phyloP scores from a whole-genome alignment of 495 filamentous ascomycete species.

The Penicillium pancosmium region DNA sequence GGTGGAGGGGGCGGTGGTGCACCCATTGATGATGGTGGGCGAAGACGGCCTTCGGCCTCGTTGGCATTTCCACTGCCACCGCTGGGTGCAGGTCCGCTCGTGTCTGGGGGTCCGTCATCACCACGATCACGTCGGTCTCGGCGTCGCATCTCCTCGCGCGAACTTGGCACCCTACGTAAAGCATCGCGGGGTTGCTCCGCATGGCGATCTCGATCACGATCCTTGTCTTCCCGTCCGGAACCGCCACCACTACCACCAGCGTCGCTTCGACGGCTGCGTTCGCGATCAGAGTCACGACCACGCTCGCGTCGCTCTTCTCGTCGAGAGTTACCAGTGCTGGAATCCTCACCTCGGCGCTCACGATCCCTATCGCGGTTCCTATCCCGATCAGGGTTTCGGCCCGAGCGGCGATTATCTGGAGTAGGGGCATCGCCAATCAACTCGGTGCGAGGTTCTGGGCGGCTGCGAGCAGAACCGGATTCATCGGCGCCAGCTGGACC shows the following conservation, averaged over 20 bases:
- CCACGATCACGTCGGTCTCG: constrained; percentile 45
- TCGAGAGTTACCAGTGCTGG: constrained; percentile 29
- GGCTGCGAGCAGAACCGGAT: constrained; percentile 22
- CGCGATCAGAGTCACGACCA: constrained; percentile 39
- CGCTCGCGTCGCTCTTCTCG: constrained; percentile 43
- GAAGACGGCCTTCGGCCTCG: constrained; percentile 45
- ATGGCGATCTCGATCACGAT: constrained; percentile 9
- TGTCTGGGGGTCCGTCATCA: constrained; percentile 20
- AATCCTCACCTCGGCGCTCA: constrained; percentile 38
- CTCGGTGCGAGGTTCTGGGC: constrained; percentile 34
- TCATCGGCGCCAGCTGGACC: constrained; percentile 32
- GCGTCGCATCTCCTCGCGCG: constrained; percentile 46
- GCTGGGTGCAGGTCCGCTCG: constrained; percentile 17
- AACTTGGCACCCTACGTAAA: constrained; percentile 36
- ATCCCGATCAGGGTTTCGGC: constrained; percentile 29
- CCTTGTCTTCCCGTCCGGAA: constrained; percentile 24
- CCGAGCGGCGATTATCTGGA: constrained; percentile 32
- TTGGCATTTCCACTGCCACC: constrained; percentile 14
- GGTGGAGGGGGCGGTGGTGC: constrained; percentile 36
- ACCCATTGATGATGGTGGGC: constrained; percentile 42
- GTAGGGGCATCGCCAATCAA: constrained; percentile 36
- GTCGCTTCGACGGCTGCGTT: constrained; percentile 44
- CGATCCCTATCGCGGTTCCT: constrained; percentile 29
- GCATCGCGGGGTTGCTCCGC: constrained; percentile 19
- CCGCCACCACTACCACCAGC: constrained; percentile 19